Evolutionary conservation across 192 early-diverging fungal species (phyloP).

Genomic region (Lobulomyces angularis): DNA sequence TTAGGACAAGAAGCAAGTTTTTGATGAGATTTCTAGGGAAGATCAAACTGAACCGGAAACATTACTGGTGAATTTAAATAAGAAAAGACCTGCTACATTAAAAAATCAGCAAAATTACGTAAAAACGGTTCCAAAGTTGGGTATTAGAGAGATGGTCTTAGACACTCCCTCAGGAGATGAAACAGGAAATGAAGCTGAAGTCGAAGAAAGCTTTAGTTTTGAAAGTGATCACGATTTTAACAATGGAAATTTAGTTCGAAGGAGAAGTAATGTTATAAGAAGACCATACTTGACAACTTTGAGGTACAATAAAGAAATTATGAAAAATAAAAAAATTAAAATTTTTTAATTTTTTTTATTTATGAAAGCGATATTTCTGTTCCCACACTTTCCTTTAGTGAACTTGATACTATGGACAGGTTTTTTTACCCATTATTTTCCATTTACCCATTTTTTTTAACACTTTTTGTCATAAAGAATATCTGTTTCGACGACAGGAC

Average conservation of each 20-base stretch:
- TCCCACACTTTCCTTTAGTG: slow-evolving; percentile 41
- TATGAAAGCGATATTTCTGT: slow-evolving; percentile 40
- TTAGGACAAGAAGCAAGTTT: slow-evolving; percentile 60
- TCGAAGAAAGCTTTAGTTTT: slow-evolving; percentile 23
- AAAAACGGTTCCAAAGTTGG: slow-evolving; percentile 24
- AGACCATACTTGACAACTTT: slow-evolving; percentile 12
- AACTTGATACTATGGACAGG: slow-evolving; percentile 59
- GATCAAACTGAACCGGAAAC: slow-evolving; percentile 61
- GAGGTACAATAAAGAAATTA: neutral
- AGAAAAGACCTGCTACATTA: slow-evolving; percentile 18
- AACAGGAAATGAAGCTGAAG: slow-evolving; percentile 36
- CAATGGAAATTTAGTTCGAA: neutral
- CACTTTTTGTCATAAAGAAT: neutral
- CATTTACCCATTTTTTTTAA: neutral
- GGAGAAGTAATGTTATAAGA: neutral
- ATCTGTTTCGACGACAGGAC: slow-evolving; percentile 45
- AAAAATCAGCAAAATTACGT: slow-evolving; percentile 4
- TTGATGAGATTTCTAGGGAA: slow-evolving; percentile 51
- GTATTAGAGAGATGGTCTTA: slow-evolving; percentile 55
- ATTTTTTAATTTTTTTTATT: slow-evolving; percentile 14
- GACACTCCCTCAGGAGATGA: slow-evolving; percentile 34
- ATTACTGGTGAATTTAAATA: slow-evolving; percentile 56
- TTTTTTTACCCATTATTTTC: slow-evolving; percentile 15
- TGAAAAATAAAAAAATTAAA: neutral
- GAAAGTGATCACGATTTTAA: slow-evolving; percentile 21